Evolutionary conservation across 805 yeast genomes (phyloP).

Genomic region (Metschnikowia noctiluminum): DNA sequence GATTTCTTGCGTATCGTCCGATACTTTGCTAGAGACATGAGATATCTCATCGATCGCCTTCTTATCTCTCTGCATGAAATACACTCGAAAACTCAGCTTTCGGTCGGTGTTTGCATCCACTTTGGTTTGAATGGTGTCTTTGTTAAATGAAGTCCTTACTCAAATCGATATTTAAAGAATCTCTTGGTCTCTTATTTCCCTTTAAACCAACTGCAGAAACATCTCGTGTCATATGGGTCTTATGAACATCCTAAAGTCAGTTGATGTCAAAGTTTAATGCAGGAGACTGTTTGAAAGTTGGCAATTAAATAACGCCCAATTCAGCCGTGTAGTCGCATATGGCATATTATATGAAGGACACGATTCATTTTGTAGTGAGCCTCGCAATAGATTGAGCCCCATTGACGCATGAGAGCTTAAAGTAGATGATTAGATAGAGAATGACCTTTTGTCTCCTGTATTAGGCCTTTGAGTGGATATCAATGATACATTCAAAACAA

Average conservation of each 20-base stretch:
- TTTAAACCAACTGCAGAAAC: too few relatives aligned
- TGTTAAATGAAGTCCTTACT: too few relatives aligned
- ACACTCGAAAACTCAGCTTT: too few relatives aligned
- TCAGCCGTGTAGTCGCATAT: constrained; percentile 1
- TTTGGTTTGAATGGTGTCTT: too few relatives aligned
- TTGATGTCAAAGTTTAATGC: not conserved
- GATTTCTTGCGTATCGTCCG: constrained; percentile 7
- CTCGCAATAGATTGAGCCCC: constrained; percentile 3
- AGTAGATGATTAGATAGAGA: too few relatives aligned
- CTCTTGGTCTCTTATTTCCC: not conserved
- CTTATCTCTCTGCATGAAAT: not conserved
- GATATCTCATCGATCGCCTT: not conserved
- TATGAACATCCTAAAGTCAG: too few relatives aligned
- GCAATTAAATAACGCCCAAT: not conserved
- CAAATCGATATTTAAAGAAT: too few relatives aligned
- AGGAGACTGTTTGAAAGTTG: not conserved
- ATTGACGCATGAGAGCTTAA: constrained; percentile 1
- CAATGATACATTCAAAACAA: too few relatives aligned
- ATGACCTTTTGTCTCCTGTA: too few relatives aligned
- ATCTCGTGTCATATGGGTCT: too few relatives aligned
- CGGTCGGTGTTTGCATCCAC: too few relatives aligned
- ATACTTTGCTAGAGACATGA: not conserved
- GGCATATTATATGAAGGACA: not conserved
- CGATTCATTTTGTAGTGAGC: not conserved
- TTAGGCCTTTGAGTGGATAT: too few relatives aligned